Percentiles rank a stretch among this genome's conserved stretches.
phyloP scores from a whole-genome alignment of 495 filamentous ascomycete species.

The Aspergillus olivimuriae region DNA sequence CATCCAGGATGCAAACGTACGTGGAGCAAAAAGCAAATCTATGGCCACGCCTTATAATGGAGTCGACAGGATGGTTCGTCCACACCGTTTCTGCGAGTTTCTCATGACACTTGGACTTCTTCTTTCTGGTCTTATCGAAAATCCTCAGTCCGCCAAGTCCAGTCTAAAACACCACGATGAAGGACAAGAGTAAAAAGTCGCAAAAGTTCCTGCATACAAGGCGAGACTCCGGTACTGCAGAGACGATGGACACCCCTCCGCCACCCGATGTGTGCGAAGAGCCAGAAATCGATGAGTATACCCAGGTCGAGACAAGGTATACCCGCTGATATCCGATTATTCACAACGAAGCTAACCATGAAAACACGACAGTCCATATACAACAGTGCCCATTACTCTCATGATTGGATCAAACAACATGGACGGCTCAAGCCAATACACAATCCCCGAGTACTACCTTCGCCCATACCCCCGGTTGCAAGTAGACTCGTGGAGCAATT shows the following conservation, averaged over 20 bases:
- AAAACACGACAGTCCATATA: not conserved
- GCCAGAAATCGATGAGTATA: not conserved
- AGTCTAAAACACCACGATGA: no score
- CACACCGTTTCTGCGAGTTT: no score
- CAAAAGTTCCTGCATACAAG: not conserved
- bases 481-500: slow-evolving; percentile 64
- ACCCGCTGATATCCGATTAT: not conserved
- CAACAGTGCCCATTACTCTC: slow-evolving; percentile 2
- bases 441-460: slow-evolving; percentile 9
- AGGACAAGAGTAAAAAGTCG: not conserved
- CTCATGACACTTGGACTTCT: no score
- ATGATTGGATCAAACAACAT: slow-evolving; percentile 20
- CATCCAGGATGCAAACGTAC: no score
- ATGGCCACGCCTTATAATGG: no score
- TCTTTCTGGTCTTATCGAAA: no score
- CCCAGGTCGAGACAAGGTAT: not conserved
- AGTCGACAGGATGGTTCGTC: no score
- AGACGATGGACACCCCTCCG: not conserved
- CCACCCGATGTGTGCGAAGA: not conserved
- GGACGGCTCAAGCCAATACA: no score
- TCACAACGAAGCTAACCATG: not conserved
- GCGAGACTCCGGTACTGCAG: not conserved
- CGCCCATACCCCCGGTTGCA: slow-evolving; percentile 17
- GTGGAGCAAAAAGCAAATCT: no score
- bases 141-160: no score